Conservation (phyloP, 2,329 filamentous ascomycete species). For the Pleomassaria siparia region DNA sequence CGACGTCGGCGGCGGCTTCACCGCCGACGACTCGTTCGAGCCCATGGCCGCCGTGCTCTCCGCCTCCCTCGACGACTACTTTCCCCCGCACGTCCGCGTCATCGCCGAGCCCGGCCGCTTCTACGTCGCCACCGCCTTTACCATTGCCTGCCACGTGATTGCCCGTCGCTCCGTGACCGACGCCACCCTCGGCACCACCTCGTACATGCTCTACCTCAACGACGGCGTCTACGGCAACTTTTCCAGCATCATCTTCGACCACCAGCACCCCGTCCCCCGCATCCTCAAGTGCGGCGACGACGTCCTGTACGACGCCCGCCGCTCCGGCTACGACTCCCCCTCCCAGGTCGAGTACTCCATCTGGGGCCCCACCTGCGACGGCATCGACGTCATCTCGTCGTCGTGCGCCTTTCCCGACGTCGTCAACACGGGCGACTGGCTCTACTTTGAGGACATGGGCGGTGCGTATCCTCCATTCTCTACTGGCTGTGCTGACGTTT, state of each 20-base stretch:
- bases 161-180: conserved; percentile 86
- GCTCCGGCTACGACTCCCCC: conserved; percentile 48
- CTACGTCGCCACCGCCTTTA: conserved; percentile 92
- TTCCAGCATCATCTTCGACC: conserved; percentile 98
- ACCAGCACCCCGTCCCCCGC: conserved; percentile 86
- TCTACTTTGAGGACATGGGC: conserved; percentile 99
- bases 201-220: conserved; percentile 97
- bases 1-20: conserved; percentile 93
- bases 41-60: conserved; percentile 81
- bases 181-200: conserved; percentile 63
- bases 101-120: conserved; percentile 97
- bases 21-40: conserved; percentile 88
- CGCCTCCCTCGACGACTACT: conserved; percentile 80
- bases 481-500: conserved; percentile 4
- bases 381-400: conserved; percentile 90
- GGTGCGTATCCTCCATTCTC: conserved; percentile 18
- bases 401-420: conserved; percentile 75
- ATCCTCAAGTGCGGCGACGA: conserved; percentile 67
- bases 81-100: conserved; percentile 78
- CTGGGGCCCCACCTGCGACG: conserved; percentile 97
- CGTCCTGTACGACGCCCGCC: conserved; percentile 55
- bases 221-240: conserved; percentile 99
- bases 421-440: conserved; percentile 92
- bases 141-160: conserved; percentile 92
- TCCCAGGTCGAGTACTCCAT: conserved; percentile 80